Conservation (phyloP, 2,329 filamentous ascomycete species). For the Exophiala phaeomuriformis region DNA sequence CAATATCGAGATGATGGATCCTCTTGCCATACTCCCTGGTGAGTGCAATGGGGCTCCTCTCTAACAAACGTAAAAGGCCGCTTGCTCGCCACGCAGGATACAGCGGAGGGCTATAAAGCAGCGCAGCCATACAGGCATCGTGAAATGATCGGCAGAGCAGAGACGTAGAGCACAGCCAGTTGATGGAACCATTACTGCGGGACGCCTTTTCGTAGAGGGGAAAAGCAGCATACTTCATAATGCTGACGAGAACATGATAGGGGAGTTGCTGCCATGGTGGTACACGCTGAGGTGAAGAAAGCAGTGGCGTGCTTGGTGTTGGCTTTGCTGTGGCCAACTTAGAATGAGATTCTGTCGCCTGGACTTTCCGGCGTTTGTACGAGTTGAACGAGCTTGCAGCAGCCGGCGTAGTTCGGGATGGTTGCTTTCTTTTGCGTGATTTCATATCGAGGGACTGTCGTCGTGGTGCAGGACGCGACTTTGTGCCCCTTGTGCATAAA, state of each 20-base stretch:
- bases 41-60: slow-evolving; percentile 40
- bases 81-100: slow-evolving; percentile 46
- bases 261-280: slow-evolving; percentile 56
- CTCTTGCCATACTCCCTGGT: slow-evolving; percentile 59
- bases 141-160: slow-evolving; percentile 57
- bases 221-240: slow-evolving; percentile 61
- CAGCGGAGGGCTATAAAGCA: slow-evolving; percentile 65
- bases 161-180: slow-evolving; percentile 61
- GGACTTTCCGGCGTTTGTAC: slow-evolving; percentile 15
- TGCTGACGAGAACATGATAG: slow-evolving; percentile 60
- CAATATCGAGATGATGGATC: slow-evolving; percentile 61
- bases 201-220: slow-evolving; percentile 48
- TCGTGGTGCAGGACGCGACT: neutral
- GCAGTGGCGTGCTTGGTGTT: neutral
- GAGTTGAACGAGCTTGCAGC: slow-evolving; percentile 3
- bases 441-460: neutral
- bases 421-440: slow-evolving; percentile 1
- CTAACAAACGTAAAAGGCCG: slow-evolving; percentile 48
- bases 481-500: neutral
- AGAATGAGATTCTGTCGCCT: neutral
- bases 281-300: slow-evolving; percentile 29
- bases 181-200: slow-evolving; percentile 39
- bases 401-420: neutral
- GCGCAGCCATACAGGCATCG: slow-evolving; percentile 64
- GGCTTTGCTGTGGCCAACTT: neutral